Conservation (phyloP, 805 yeast genomes). For the Cyberlindnera saturnus region DNA sequence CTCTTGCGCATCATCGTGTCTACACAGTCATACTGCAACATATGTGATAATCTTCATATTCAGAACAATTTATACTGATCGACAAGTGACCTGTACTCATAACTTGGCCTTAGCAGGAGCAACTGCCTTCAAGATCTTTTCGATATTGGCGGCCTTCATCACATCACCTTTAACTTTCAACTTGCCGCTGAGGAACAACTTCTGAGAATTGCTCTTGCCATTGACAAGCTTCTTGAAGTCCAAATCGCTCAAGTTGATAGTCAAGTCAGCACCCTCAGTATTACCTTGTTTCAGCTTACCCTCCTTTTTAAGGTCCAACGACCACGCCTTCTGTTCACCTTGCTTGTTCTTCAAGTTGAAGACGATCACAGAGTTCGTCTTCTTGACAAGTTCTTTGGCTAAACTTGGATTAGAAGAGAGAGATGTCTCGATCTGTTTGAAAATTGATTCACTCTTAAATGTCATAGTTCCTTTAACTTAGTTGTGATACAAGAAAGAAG, state of each 20-base stretch:
- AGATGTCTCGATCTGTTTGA: constrained; percentile 17
- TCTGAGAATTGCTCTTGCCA: constrained; percentile 82
- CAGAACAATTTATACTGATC: not conserved
- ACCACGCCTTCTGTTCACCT: constrained; percentile 52
- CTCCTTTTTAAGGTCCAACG: constrained; percentile 52
- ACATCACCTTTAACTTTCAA: constrained; percentile 85
- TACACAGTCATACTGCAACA: too few relatives aligned
- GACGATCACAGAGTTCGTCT: constrained; percentile 55
- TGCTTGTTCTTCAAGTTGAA: constrained; percentile 63
- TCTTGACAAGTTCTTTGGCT: constrained; percentile 17
- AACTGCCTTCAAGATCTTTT: constrained; percentile 55
- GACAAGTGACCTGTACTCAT: constrained; percentile 15
- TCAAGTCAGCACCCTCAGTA: constrained; percentile 50
- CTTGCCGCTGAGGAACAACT: constrained; percentile 77
- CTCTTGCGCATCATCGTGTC: too few relatives aligned
- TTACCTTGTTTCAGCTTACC: constrained; percentile 39
- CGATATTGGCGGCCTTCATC: constrained; percentile 81
- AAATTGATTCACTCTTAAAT: constrained; percentile 22
- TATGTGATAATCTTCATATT: too few relatives aligned
- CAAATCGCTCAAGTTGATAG: constrained; percentile 56
- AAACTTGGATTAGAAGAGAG: constrained; percentile 12
- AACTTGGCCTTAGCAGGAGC: constrained; percentile 39
- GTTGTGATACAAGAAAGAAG: not conserved
- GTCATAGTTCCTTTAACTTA: constrained; percentile 7
- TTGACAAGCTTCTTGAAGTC: constrained; percentile 65